Evolutionary conservation across 371 early-diverging fungal genomes (phyloP), one percentile per base, ranked within the genome.

Genomic region (Lichtheimia ornata): DNA sequence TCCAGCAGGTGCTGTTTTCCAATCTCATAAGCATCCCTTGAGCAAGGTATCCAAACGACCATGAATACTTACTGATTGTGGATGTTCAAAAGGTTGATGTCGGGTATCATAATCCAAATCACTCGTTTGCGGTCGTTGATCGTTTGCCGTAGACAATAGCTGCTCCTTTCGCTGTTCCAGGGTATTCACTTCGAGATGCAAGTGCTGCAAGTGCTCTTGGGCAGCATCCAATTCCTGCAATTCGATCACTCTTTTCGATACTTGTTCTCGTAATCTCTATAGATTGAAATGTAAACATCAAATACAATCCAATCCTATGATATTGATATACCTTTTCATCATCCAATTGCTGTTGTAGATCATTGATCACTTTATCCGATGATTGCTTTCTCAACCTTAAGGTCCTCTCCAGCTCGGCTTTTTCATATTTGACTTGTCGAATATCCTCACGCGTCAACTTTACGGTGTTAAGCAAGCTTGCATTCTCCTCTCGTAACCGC

Each of bases 401-500:
- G 0, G 30, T 59, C 40, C 41, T 43, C 45, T 59, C 51, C 24
- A 59, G 41, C 27, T 30, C 30, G 9, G 41, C 15, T n/a, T 59
- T 59, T 1, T 59, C 59, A 6, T 25, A 5, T n/a, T 28, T 11
- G 2, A 15, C 15, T 52, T 59, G 24, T 24, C 30, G n/a, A 17
- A 59, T 35, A 18, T 59, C 59, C 18, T 17, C 24, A 5, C 24
- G 22, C 5, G 52, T 50, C 5, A 51, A 51, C 35, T 59, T 43
- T 3, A 63, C 25, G 0, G 56, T 57, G 20, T 15, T 25, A 2
- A 63, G 41, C 18, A 63, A 42, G 20, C 44, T 57, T 14, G 56
- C 30, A 53, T 63, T 63, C 52, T 63, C 63, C 25, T 57, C 53
- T 18, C 58, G 63, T 17, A 63, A 44, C 4, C 63, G 50, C 28